phyloP scores from a whole-genome alignment of 441 rosid species.

The Flueggea neowawraea region DNA sequence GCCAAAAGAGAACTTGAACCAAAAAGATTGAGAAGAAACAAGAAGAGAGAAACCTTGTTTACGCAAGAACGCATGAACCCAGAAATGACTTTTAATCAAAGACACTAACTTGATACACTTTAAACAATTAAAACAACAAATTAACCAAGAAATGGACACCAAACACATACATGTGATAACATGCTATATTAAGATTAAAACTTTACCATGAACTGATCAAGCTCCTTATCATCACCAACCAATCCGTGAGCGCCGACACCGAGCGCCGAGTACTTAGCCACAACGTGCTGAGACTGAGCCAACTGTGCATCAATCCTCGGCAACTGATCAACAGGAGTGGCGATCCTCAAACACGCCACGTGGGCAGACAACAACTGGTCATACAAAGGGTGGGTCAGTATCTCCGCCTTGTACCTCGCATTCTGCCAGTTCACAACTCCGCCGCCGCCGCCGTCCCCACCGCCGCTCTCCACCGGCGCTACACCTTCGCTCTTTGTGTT shows the following conservation, averaged over 20 bases:
- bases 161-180: background rate
- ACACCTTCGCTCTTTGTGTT: constrained; percentile 35
- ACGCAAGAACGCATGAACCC: too few relatives aligned
- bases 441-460: constrained; percentile 52
- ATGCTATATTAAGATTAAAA: background rate
- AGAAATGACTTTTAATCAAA: background rate
- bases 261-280: constrained; percentile 80
- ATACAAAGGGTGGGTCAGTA: constrained; percentile 81
- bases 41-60: too few relatives aligned
- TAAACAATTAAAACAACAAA: background rate
- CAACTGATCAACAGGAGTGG: constrained; percentile 97
- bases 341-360: constrained; percentile 91
- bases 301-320: constrained; percentile 98
- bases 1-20: too few relatives aligned
- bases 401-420: constrained; percentile 86
- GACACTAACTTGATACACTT: background rate
- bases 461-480: constrained; percentile 32
- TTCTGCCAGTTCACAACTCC: constrained; percentile 81
- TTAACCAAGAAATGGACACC: background rate
- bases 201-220: constrained; percentile 95
- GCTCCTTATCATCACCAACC: constrained; percentile 84
- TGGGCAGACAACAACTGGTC: constrained; percentile 94
- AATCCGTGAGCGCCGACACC: constrained; percentile 54
- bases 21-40: too few relatives aligned
- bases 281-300: constrained; percentile 93